Conservation (phyloP, 2,329 filamentous ascomycete species). For the Aureobasidium zeae region DNA sequence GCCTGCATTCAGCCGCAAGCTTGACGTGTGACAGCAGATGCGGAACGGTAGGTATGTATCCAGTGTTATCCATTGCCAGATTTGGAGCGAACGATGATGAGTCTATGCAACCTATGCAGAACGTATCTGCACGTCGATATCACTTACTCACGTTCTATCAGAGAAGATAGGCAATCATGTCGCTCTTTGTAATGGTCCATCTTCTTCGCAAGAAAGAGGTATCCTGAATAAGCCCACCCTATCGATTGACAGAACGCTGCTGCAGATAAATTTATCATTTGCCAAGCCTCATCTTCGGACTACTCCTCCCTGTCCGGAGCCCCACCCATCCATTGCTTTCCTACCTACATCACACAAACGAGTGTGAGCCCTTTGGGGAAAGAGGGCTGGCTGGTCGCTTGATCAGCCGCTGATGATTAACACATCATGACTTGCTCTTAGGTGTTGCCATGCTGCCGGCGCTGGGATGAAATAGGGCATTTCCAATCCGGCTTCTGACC, state of each 20-base stretch:
- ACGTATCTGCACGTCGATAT: constrained; percentile 13
- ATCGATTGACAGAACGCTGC: background rate
- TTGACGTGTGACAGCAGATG: constrained; percentile 8
- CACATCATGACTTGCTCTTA: constrained; percentile 10
- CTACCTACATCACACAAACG: constrained; percentile 10
- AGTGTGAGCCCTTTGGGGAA: constrained; percentile 5
- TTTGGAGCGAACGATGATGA: constrained; percentile 9
- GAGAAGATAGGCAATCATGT: no score
- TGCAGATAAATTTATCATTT: no score
- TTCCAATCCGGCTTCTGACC: background rate
- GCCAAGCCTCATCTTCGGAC: no score
- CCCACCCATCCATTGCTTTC: constrained; percentile 8
- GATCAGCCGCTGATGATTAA: constrained; percentile 15
- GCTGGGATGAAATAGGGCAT: constrained; percentile 13
- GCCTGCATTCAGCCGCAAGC: constrained; percentile 12
- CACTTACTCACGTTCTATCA: constrained; percentile 14
- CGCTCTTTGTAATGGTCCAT: no score
- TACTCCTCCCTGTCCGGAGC: constrained; percentile 13
- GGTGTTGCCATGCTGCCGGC: constrained; percentile 8
- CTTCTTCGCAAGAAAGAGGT: no score
- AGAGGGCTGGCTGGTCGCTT: constrained; percentile 11
- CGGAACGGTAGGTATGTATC: constrained; percentile 7
- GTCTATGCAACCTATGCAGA: constrained; percentile 12
- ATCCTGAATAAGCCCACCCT: no score
- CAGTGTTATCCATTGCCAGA: constrained; percentile 1